Evolutionary conservation across 441 rosid species (phyloP).

Genomic region (Populus tomentosa): DNA sequence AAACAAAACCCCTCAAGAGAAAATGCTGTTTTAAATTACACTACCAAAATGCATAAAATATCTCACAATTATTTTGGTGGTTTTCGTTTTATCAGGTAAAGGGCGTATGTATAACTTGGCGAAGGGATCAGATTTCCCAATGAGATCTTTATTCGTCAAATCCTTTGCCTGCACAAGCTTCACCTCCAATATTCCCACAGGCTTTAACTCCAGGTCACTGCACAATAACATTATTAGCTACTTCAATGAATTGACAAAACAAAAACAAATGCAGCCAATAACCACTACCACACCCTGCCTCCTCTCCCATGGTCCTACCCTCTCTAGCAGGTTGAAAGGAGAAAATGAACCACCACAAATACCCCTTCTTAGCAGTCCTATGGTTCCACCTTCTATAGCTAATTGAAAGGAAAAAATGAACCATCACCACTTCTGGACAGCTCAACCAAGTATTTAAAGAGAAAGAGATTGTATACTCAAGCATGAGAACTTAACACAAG

Average conservation of each 20-base stretch:
- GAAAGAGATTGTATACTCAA: not conserved
- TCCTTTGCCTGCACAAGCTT: conserved; percentile 96
- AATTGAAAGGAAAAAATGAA: not conserved
- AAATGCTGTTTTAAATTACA: not conserved
- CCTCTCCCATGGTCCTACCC: not conserved
- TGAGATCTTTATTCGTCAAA: conserved; percentile 78
- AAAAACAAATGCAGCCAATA: not conserved
- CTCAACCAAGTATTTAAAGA: not conserved
- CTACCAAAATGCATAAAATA: not conserved
- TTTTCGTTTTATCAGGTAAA: conserved; percentile 59
- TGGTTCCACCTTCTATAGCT: not conserved
- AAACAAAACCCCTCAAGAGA: not conserved
- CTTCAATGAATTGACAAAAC: not conserved
- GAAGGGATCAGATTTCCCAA: conserved; percentile 97
- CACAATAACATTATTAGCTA: conserved; percentile 1
- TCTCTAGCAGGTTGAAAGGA: not conserved
- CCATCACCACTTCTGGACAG: not conserved
- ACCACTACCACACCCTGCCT: not conserved
- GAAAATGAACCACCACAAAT: not conserved
- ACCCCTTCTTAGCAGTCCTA: not conserved
- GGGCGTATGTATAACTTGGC: conserved; percentile 79
- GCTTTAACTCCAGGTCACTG: conserved; percentile 89
- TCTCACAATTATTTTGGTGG: conserved; percentile 81
- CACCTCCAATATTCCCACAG: conserved; percentile 87
- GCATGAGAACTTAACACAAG: not conserved